These are phyloP conservation scores for Colletotrichum euphorbiae DNA, from an alignment of 2,329 filamentous ascomycete genomes.

Conservation along the genomic window DNA sequence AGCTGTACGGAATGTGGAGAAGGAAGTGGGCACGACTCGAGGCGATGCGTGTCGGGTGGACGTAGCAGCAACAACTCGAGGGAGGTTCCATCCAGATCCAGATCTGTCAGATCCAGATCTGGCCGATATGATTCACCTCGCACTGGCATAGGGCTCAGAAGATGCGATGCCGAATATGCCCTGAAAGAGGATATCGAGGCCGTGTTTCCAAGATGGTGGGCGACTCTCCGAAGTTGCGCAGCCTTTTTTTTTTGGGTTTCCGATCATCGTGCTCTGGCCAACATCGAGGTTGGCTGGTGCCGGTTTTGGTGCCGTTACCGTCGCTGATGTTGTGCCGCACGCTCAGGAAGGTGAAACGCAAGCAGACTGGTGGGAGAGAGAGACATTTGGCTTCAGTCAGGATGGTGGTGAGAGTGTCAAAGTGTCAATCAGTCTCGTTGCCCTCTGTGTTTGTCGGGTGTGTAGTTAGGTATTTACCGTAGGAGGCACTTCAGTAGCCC, in stretches of 20 bases:
- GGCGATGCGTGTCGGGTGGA: constrained; percentile 8
- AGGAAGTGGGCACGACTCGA: constrained; percentile 10
- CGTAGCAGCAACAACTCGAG: constrained; percentile 2
- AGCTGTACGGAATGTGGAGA: constrained; percentile 3
- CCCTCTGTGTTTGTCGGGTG: constrained; percentile 7
- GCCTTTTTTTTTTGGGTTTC: constrained; percentile 2
- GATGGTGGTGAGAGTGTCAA: constrained; percentile 10
- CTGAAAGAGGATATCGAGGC: neutral
- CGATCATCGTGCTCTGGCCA: neutral
- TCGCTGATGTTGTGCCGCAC: neutral
- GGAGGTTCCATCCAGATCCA: constrained; percentile 23
- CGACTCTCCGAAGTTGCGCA: neutral
- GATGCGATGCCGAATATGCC: neutral
- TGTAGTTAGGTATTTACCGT: neutral
- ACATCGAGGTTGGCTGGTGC: neutral
- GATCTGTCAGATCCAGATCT: constrained; percentile 30
- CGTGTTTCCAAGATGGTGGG: neutral
- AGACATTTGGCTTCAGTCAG: neutral
- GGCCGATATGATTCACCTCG: constrained; percentile 19
- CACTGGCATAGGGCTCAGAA: constrained; percentile 20
- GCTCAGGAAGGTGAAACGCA: neutral
- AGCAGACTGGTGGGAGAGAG: too few relatives aligned
- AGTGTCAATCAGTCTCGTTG: constrained; percentile 2
- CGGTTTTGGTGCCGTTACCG: neutral
- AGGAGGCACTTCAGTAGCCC: neutral